Evolutionary conservation across 139 green algal species (phyloP).

Genomic region (Coelastrella sp.): DNA sequence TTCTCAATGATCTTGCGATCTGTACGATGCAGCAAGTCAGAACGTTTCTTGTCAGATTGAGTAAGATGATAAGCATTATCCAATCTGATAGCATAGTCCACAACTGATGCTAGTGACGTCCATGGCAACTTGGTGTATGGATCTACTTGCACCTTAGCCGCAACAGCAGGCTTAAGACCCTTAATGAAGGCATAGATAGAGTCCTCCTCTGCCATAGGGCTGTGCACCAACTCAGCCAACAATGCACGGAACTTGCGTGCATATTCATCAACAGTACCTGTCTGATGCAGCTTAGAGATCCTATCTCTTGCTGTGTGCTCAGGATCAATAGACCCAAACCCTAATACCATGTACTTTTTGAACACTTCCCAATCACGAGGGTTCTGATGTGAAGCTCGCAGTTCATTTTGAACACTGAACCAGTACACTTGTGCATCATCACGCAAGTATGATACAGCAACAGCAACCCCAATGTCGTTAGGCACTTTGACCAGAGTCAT

Average conservation of each 20-base stretch:
- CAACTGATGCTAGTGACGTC: not conserved
- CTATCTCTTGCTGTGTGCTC: not conserved
- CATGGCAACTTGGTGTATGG: not conserved
- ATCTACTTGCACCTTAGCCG: too few species aligned
- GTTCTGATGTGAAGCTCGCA: not conserved
- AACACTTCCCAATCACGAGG: not conserved
- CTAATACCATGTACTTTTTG: not conserved
- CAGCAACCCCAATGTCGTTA: not conserved
- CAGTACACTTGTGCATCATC: not conserved
- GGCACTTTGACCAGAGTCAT: not conserved
- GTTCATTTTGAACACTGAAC: not conserved
- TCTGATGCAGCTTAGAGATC: not conserved
- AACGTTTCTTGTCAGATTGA: not conserved
- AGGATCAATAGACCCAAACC: not conserved
- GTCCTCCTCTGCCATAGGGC: not conserved
- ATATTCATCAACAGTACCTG: not conserved
- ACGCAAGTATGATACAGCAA: not conserved
- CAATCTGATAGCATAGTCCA: not conserved
- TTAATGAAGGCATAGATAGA: not conserved
- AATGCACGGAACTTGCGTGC: not conserved
- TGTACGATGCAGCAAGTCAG: not conserved
- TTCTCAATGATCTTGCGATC: too few species aligned
- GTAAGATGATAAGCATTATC: not conserved
- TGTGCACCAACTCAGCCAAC: not conserved
- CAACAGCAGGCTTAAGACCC: not conserved